Base-by-base conservation (phyloP, 345 rosid genomes). In the Gossypium longicalyx region DNA sequence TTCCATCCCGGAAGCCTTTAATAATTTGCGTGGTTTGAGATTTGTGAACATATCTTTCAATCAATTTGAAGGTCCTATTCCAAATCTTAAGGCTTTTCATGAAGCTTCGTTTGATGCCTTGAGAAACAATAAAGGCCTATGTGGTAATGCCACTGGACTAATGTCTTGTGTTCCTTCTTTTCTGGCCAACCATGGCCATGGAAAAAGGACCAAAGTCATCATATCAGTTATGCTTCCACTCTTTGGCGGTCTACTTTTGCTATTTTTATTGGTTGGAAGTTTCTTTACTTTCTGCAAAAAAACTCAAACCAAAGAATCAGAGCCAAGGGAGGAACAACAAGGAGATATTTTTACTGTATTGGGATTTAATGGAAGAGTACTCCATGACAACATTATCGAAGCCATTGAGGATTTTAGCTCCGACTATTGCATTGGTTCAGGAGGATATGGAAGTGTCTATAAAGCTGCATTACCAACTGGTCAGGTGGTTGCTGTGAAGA, bases 41-140 rank as follows among this genome's bases (percentile, higher is more conserved):
- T 16, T 9, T 12, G 77, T 81, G 22, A 83, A 83, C 51, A 25
- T 87, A 10, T 85, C 85, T 1, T n/a, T 71, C 10, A 80, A 85
- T 47, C 67, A 67, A 9, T 43, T 87, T 23, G 63, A 62, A 20
- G 88, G 88, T 34, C 84, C 79, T 0, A 17, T 87, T 34, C 87
- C 90, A 0, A 2, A 79, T 20, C 70, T 45, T n/a, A 71, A 77
- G 29, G 76, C 84, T 44, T 83, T 85, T 71, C 71, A 13, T 12
- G 51, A 77, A 5, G 83, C 77, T 73, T 4, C 76, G 0, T 13
- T 72, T 0, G 54, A 52, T 48, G 44, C 66, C 12, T 73, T 80
- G 3, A 12, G 54, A 41, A 79, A 76, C 6, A 85, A 85, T 48
- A 38, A 7, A 8, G 70, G 70, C 65, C 58, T 84, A 29, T 81